phyloP scores from a whole-genome alignment of 2,329 filamentous ascomycete species.

The Didymella lethalis region DNA sequence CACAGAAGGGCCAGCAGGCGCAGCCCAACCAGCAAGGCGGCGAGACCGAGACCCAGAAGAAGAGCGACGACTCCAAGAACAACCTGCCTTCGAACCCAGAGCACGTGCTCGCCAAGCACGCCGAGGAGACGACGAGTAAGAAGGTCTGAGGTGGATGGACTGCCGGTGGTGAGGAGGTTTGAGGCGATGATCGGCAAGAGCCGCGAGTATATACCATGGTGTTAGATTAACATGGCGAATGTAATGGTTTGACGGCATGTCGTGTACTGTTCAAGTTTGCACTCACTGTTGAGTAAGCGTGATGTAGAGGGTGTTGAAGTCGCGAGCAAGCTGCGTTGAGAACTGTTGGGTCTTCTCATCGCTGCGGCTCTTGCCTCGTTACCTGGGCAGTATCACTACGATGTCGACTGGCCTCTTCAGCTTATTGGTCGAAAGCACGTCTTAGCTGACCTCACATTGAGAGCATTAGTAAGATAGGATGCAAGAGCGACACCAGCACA shows the following conservation, averaged over 20 bases:
- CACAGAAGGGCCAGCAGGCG: constrained; percentile 69
- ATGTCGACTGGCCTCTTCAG: too few species aligned
- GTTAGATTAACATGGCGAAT: background rate
- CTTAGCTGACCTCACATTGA: too few species aligned
- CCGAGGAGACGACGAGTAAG: constrained; percentile 70
- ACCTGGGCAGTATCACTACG: too few species aligned
- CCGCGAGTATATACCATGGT: constrained; percentile 4
- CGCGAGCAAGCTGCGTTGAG: too few species aligned
- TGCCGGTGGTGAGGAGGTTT: too few species aligned
- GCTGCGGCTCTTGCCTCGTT: too few species aligned
- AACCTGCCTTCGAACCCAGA: constrained; percentile 68
- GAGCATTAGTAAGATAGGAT: too few species aligned
- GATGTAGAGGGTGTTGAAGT: too few species aligned
- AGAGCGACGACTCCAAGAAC: constrained; percentile 54
- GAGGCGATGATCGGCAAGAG: constrained; percentile 2
- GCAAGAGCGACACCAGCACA: too few species aligned
- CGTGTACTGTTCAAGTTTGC: background rate
- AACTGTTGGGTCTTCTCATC: too few species aligned
- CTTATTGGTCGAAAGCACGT: too few species aligned
- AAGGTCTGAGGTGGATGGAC: constrained; percentile 1
- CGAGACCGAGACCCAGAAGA: constrained; percentile 51
- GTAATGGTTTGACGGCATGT: constrained; percentile 6
- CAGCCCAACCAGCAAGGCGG: constrained; percentile 63
- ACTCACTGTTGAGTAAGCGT: too few species aligned
- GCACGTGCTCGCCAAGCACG: constrained; percentile 67